phyloP scores from a whole-genome alignment of 2,329 filamentous ascomycete species.

The Botrytis galanthina region DNA sequence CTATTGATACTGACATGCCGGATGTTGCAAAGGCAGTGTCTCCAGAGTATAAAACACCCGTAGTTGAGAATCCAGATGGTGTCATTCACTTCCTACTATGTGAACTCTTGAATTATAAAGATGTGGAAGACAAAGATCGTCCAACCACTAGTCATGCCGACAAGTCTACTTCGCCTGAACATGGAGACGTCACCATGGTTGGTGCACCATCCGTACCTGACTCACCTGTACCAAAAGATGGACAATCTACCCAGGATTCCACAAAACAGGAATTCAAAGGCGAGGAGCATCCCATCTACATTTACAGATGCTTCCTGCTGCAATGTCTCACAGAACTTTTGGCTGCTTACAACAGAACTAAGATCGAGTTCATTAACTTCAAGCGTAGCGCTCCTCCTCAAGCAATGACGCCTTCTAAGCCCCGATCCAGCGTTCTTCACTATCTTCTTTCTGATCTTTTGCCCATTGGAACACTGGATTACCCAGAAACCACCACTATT shows the following conservation, averaged over 20 bases:
- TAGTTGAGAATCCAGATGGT: conserved; percentile 89
- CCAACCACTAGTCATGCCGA: conserved; percentile 34
- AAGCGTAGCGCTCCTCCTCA: conserved; percentile 85
- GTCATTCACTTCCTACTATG: conserved; percentile 93
- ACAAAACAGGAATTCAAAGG: conserved; percentile 79
- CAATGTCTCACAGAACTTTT: conserved; percentile 89
- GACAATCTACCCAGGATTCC: conserved; percentile 51
- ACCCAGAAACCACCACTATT: conserved; percentile 69
- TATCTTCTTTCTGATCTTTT: conserved; percentile 83
- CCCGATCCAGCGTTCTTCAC: conserved; percentile 86
- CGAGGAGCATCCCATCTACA: conserved; percentile 91
- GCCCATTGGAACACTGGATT: conserved; percentile 60
- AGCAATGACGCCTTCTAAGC: conserved; percentile 83
- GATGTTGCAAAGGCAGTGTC: conserved; percentile 61
- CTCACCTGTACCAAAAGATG: conserved; percentile 29
- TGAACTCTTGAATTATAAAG: conserved; percentile 86
- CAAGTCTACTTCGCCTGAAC: conserved; percentile 24
- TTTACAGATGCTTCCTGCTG: conserved; percentile 92
- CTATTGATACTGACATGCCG: conserved; percentile 56
- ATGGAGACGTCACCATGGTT: conserved; percentile 33
- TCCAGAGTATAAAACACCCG: conserved; percentile 72
- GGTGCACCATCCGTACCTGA: conserved; percentile 39
- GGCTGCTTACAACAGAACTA: conserved; percentile 87
- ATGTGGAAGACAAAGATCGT: conserved; percentile 82
- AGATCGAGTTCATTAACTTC: conserved; percentile 99